Evolutionary conservation across 2,329 filamentous ascomycete species (phyloP), one percentile per base, ranked within the genome.

Genomic region (Ophiostoma himal-ulmi): DNA sequence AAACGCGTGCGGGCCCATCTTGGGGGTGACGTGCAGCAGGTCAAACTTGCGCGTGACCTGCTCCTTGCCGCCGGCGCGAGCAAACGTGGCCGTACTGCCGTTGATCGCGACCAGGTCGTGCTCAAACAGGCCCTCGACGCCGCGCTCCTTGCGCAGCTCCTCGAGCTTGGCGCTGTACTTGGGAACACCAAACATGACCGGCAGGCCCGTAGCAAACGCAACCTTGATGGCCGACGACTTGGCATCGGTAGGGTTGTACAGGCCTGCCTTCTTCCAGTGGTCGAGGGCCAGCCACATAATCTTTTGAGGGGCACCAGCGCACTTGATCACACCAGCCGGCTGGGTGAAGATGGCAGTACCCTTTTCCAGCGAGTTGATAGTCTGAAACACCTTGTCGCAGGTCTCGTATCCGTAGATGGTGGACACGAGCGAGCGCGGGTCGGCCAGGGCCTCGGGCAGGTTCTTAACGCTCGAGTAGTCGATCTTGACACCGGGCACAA

Each of bases 241-340:
- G 0, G 69, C 30, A 30, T 73, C 72, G 5, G 11, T 11, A 1
- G 81, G 75, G 69, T 82, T 76, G 77, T 87, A 88, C 3, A 85
- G 76, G 1, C 85, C 85, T 0, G 80, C 79, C 39, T 79, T 78
- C 77, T 84, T 86, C 86, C 86, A 88, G 77, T 85, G 77, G 75
- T 88, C 85, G 60, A 87, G 78, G 0, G 86, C 86, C 20, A 88
- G 81, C 86, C 86, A 88, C 84, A 88, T 84, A 75, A 83, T 79
- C 78, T 88, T 88, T 73, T 88, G 86, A 13, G 86, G 86, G 2
- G 85, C 86, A 62, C 86, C 86, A 2, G 86, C 86, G 73, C 86
- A 88, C 78, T 88, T 88, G 78, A 88, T 81, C 6, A 83, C 79
- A 64, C 86, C 85, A 0, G 83, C 80, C 1, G 86, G 86, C 73